These are phyloP conservation scores for Chaetomiaceae sp. DNA, from an alignment of 2,329 filamentous ascomycete genomes.

Conservation along the genomic window DNA sequence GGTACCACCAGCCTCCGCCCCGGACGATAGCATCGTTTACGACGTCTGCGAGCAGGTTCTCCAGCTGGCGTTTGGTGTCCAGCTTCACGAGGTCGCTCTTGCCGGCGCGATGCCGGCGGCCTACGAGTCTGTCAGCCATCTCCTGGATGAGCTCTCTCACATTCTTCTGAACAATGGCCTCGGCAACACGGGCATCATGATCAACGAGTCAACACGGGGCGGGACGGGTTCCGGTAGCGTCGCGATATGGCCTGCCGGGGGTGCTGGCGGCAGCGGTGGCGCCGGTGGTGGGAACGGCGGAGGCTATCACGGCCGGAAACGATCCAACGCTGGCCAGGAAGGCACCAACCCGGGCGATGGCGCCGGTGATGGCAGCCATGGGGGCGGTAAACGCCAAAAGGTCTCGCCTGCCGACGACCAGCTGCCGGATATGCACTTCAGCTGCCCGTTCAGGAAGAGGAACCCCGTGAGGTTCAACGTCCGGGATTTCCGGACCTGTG, in stretches of 20 bases:
- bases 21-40: conserved; percentile 18
- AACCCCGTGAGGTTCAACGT: conserved; percentile 27
- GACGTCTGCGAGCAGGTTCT: conserved; percentile 21
- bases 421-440: conserved; percentile 6
- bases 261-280: neutral
- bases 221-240: neutral
- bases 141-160: conserved; percentile 22
- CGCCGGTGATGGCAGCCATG: conserved; percentile 11
- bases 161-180: conserved; percentile 14
- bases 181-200: neutral
- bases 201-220: conserved; percentile 8
- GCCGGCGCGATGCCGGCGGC: conserved; percentile 11
- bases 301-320: conserved; percentile 6
- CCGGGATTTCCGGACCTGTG: conserved; percentile 22
- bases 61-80: conserved; percentile 21
- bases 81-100: conserved; percentile 18
- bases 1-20: neutral
- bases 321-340: conserved; percentile 11
- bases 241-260: conserved; percentile 1
- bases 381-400: conserved; percentile 14
- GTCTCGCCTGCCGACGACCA: neutral
- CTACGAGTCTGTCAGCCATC: conserved; percentile 22
- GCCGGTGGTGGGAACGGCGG: neutral
- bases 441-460: conserved; percentile 28
- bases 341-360: conserved; percentile 9